Percentiles rank a stretch among this genome's conserved stretches.
Conservation (phyloP, 164 flowering plant genomes). For the Santalum album region DNA sequence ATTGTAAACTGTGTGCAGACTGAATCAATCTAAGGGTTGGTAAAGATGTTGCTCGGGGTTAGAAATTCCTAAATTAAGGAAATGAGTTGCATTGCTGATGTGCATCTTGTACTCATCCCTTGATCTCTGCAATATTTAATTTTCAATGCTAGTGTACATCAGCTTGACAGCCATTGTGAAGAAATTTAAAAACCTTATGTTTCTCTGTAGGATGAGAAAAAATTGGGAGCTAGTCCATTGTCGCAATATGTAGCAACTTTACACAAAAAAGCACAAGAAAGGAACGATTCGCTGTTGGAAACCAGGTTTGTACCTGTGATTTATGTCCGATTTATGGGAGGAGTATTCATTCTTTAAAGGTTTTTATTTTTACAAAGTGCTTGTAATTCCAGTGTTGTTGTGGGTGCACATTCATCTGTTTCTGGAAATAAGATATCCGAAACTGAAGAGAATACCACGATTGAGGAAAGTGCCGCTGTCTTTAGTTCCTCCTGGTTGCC, state of each 20-base stretch:
- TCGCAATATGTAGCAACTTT: constrained; percentile 48
- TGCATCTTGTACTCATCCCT: no score
- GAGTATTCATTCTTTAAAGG: background rate
- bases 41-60: no score
- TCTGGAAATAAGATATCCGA: constrained; percentile 35
- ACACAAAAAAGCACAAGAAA: constrained; percentile 56
- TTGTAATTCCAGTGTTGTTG: constrained; percentile 51
- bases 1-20: no score
- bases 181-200: background rate
- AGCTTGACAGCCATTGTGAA: background rate
- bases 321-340: background rate
- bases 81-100: no score
- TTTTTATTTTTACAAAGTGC: background rate
- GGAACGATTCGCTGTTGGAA: constrained; percentile 49
- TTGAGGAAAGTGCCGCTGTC: constrained; percentile 34
- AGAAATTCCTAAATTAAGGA: no score
- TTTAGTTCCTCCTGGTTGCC: constrained; percentile 80
- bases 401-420: constrained; percentile 54
- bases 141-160: background rate
- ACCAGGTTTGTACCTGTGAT: constrained; percentile 45
- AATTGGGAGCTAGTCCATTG: constrained; percentile 56
- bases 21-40: no score
- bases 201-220: constrained; percentile 54
- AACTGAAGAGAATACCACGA: constrained; percentile 26
- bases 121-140: no score